Conservation (phyloP, 2,329 filamentous ascomycete genomes). For the Penicillium sp. region DNA sequence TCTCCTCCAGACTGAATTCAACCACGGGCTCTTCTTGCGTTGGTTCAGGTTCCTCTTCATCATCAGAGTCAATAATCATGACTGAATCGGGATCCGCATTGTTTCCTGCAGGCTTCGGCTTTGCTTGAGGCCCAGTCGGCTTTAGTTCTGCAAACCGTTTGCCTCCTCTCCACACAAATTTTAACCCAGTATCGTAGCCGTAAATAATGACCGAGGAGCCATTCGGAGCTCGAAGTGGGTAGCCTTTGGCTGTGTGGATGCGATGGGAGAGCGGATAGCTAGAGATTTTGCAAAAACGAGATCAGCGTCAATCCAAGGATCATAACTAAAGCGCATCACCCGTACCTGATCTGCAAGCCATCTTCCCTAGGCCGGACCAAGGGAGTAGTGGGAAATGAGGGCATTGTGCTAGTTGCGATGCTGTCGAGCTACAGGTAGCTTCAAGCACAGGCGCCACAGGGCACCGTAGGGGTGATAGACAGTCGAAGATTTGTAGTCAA, state of each 20-base stretch:
- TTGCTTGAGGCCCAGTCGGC: conserved; percentile 25
- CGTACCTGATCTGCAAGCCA: conserved; percentile 46
- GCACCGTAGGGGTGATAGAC: conserved; percentile 13
- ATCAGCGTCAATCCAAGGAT: conserved; percentile 7
- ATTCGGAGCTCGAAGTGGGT: conserved; percentile 60
- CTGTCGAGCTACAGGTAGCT: conserved; percentile 11
- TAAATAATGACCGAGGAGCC: conserved; percentile 63
- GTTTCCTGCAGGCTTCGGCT: conserved; percentile 25
- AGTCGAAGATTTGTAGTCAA: conserved; percentile 1
- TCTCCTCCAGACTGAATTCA: conserved; percentile 55
- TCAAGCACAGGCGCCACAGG: conserved; percentile 19
- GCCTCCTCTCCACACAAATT: conserved; percentile 62
- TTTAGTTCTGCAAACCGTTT: conserved; percentile 45
- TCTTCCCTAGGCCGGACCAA: conserved; percentile 41
- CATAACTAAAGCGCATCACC: background rate
- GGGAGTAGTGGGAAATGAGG: conserved; percentile 38
- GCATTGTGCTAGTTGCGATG: conserved; percentile 29
- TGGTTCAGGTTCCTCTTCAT: conserved; percentile 47
- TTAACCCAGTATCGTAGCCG: conserved; percentile 58
- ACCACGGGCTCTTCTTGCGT: conserved; percentile 24
- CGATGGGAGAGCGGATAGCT: conserved; percentile 63
- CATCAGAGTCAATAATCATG: conserved; percentile 59
- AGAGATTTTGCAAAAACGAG: conserved; percentile 10
- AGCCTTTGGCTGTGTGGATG: conserved; percentile 56
- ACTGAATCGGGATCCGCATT: conserved; percentile 43